Percentiles rank a stretch among this genome's conserved stretches.
Conservation (phyloP, 2,329 filamentous ascomycete genomes). For the Ustulina deusta region DNA sequence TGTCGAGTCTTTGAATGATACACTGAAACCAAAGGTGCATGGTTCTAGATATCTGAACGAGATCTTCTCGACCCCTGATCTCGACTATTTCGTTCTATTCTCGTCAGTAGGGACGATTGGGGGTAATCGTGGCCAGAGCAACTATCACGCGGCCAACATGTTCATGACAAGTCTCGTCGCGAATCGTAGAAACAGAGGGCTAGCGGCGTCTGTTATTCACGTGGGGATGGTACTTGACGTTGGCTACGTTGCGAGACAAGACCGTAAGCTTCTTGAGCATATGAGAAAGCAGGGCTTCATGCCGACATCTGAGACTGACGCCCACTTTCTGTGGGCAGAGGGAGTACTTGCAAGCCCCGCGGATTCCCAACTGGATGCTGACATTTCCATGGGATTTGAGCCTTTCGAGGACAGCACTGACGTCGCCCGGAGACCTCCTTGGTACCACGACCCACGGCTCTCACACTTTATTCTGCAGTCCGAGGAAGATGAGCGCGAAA, state of each 20-base stretch:
- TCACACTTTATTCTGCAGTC: too few relatives aligned
- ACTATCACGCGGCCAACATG: constrained; percentile 17
- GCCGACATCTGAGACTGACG: too few relatives aligned
- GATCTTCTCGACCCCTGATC: constrained; percentile 39
- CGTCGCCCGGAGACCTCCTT: too few relatives aligned
- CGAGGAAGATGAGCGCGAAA: too few relatives aligned
- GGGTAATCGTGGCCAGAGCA: constrained; percentile 4
- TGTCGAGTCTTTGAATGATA: constrained; percentile 2
- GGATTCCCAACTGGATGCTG: too few relatives aligned
- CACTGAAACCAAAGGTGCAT: constrained; percentile 59
- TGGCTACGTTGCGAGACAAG: background rate
- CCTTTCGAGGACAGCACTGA: too few relatives aligned
- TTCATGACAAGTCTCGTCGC: constrained; percentile 15
- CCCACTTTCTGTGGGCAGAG: too few relatives aligned
- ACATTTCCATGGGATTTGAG: too few relatives aligned
- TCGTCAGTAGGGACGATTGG: constrained; percentile 2
- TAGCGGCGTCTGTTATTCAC: constrained; percentile 9
- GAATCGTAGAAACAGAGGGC: background rate
- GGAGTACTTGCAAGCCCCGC: too few relatives aligned
- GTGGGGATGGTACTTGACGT: background rate
- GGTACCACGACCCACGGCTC: too few relatives aligned
- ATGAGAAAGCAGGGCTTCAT: too few relatives aligned
- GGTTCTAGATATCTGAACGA: constrained; percentile 56
- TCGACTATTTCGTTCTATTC: constrained; percentile 54
- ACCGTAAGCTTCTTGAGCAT: too few relatives aligned